phyloP scores from a whole-genome alignment of 257 asterid genomes.

The Solanum habrochaites region DNA sequence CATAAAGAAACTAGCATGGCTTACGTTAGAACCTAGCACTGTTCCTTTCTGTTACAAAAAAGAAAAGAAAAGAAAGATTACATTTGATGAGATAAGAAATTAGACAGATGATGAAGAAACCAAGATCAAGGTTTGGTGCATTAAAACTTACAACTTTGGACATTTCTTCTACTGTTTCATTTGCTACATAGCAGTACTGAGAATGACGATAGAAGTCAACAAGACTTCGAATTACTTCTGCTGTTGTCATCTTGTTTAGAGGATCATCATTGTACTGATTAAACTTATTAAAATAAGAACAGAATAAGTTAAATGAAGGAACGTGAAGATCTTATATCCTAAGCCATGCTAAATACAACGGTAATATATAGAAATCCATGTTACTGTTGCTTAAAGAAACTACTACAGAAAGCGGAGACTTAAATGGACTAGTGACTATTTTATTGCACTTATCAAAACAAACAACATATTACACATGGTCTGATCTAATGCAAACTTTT shows the following conservation, averaged over 20 bases:
- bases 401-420: neutral
- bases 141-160: constrained; percentile 61
- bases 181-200: constrained; percentile 42
- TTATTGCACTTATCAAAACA: neutral
- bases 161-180: constrained; percentile 72
- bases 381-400: neutral
- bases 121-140: neutral
- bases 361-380: neutral
- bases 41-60: constrained; percentile 67
- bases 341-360: neutral
- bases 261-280: constrained; percentile 70
- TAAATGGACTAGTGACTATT: neutral
- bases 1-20: constrained; percentile 94
- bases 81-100: neutral
- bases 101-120: neutral
- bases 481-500: neutral
- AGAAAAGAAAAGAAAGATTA: neutral
- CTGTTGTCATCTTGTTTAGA: constrained; percentile 65
- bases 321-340: neutral
- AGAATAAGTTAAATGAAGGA: neutral
- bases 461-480: neutral
- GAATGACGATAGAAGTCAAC: constrained; percentile 54
- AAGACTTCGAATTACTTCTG: constrained; percentile 65
- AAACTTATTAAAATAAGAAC: constrained; percentile 28
- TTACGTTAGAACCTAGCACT: constrained; percentile 80